These are phyloP conservation scores for Mariannaea sp. DNA, from an alignment of 2,329 filamentous ascomycete genomes.

Conservation along the genomic window DNA sequence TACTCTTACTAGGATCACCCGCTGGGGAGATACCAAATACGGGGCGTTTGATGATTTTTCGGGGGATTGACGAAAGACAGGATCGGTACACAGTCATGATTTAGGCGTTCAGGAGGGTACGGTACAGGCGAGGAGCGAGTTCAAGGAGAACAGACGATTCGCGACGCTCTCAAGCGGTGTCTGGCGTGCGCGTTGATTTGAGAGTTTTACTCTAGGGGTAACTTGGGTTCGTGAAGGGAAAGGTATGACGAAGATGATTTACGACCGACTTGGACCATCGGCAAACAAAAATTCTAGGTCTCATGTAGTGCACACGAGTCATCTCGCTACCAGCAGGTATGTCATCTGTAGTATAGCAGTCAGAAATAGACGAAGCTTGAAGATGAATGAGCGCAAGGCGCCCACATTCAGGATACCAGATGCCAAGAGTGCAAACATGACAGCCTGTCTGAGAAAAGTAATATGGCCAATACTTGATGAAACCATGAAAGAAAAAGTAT, in stretches of 20 bases:
- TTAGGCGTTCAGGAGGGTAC: conserved; percentile 35
- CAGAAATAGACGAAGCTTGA: conserved; percentile 3
- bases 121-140: conserved; percentile 40
- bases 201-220: neutral
- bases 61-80: conserved; percentile 25
- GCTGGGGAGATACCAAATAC: conserved; percentile 29
- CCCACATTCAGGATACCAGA: too few relatives aligned
- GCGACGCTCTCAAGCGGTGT: neutral
- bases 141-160: conserved; percentile 17
- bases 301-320: neutral
- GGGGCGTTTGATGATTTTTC: conserved; percentile 34
- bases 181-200: conserved; percentile 5
- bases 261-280: conserved; percentile 4
- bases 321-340: neutral
- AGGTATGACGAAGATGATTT: conserved; percentile 10
- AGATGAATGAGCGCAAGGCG: neutral
- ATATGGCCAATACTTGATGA: too few relatives aligned
- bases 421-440: too few relatives aligned
- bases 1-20: neutral
- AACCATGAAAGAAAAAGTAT: too few relatives aligned
- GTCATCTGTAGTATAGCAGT: neutral
- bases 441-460: too few relatives aligned
- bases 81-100: conserved; percentile 31
- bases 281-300: neutral
- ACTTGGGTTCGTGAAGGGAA: neutral